Base-by-base conservation (phyloP, 1,284 basidiomycete genomes). In the Sanghuangporus sanghuang region DNA sequence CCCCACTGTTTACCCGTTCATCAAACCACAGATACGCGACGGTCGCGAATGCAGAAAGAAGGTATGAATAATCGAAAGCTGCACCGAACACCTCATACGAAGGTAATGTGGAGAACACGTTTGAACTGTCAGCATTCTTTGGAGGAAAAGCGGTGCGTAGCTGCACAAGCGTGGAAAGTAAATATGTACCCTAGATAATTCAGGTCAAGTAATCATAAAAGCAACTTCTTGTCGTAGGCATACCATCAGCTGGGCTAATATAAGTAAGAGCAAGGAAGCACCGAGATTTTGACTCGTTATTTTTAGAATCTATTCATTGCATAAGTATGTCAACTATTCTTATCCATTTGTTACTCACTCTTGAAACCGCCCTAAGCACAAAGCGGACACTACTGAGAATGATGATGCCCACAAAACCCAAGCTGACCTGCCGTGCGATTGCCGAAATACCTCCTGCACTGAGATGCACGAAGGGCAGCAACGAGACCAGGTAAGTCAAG, bases 171-270 rank as follows among this genome's bases (percentile, higher is more conserved):
- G 89, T 92, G 1, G 89, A 86, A 27, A 92, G 81, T 44, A 92
- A 81, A 69, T 92, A 92, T 61, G 89, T 89, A 14, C 86, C 87
- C 90, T 92, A 56, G 3, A 32, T 38, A 21, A 11, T 59, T 38
- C 16, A 54, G 49, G 36, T 60, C 7, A 40, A 59, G 35, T 11
- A 11, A 48, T 58, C 46, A 64, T 3, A n/a, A 40, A 35, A 32
- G 49, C 1, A 23, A 39, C 38, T 46, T 39, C 23, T 44, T 14
- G 23, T 53, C 54, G 60, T 49, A 58, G 59, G 60, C 79, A 36
- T 69, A 89, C 90, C 89, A 92, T 91, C 50, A 92, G 78, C 70
- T 92, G 89, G 7, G 90, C 86, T 14, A 92, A 78, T 12, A 89
- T 73, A 39, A 92, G 81, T 32, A 92, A 71, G 81, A 92, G 86